Conservation (phyloP, 164 flowering plant species). For the Tinospora cordifolia region DNA sequence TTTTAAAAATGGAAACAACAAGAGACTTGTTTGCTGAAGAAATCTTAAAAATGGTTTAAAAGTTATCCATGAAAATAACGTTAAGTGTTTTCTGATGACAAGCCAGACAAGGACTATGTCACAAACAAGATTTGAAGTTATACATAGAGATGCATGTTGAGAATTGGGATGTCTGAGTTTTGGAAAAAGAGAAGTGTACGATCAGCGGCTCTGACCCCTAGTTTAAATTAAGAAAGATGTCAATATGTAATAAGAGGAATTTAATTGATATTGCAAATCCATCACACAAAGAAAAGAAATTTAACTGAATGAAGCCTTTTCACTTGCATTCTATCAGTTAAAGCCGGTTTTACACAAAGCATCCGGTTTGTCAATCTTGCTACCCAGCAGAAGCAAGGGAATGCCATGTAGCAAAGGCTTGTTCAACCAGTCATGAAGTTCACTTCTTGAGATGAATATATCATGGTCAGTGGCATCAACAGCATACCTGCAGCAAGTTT, state of each 20-base stretch:
- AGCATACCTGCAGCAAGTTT: slow-evolving; percentile 46
- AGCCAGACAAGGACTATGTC: not conserved
- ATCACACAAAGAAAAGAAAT: not conserved
- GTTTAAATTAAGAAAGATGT: not conserved
- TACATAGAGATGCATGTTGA: not conserved
- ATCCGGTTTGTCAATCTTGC: slow-evolving; percentile 71
- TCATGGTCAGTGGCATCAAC: slow-evolving; percentile 84
- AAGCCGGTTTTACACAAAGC: slow-evolving; percentile 54
- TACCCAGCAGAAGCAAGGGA: slow-evolving; percentile 72
- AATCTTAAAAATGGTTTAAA: too few relatives aligned
- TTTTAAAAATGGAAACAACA: too few relatives aligned
- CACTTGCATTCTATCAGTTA: slow-evolving; percentile 67
- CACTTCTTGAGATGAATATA: slow-evolving; percentile 51
- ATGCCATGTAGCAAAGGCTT: slow-evolving; percentile 66
- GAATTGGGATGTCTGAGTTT: not conserved
- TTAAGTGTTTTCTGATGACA: too few relatives aligned
- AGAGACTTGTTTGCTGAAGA: too few relatives aligned
- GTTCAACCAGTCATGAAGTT: slow-evolving; percentile 73
- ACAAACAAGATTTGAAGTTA: not conserved
- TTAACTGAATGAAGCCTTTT: not conserved
- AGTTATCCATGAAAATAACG: too few relatives aligned
- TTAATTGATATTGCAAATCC: not conserved
- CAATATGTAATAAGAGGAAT: not conserved
- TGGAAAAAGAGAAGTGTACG: not conserved
- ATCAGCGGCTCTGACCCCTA: not conserved